phyloP scores from a whole-genome alignment of 2,329 filamentous ascomycete species.

The Colletotrichum plurivorum region DNA sequence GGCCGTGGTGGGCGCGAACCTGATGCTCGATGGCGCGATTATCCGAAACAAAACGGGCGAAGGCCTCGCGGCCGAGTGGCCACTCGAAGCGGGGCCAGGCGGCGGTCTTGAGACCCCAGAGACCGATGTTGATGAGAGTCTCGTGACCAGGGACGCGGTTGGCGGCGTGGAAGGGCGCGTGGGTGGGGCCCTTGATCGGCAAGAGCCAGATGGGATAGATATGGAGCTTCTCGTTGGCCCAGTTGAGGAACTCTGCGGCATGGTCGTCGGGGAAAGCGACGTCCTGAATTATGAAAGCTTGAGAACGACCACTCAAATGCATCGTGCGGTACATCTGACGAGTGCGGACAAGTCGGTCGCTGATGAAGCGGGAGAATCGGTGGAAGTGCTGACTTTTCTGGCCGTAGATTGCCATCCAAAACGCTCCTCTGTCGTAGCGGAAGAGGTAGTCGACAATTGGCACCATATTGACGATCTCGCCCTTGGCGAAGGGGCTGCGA shows the following conservation, averaged over 20 bases:
- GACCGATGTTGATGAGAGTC: conserved; percentile 18
- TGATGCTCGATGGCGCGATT: conserved; percentile 74
- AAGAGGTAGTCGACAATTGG: conserved; percentile 67
- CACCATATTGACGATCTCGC: conserved; percentile 42
- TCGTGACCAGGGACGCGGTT: conserved; percentile 42
- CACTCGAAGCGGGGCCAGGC: conserved; percentile 1
- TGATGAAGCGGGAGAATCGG: conserved; percentile 67
- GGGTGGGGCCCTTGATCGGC: conserved; percentile 39
- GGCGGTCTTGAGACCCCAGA: conserved; percentile 29
- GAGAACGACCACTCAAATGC: conserved; percentile 69
- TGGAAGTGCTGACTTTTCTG: conserved; percentile 72
- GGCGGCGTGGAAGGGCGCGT: conserved; percentile 31
- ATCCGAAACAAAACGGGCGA: conserved; percentile 58
- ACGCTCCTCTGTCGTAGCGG: conserved; percentile 74
- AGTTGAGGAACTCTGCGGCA: conserved; percentile 51
- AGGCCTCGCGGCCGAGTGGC: conserved; percentile 9
- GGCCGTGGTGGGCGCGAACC: conserved; percentile 71
- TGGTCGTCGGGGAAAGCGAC: conserved; percentile 69
- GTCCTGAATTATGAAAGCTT: conserved; percentile 74
- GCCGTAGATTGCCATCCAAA: conserved; percentile 74
- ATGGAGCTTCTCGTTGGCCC: conserved; percentile 44
- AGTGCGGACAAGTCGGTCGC: conserved; percentile 74
- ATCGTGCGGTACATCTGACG: conserved; percentile 74
- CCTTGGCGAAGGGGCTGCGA: background rate
- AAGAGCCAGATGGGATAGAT: conserved; percentile 51